Base-by-base conservation (phyloP, 2,329 filamentous ascomycete genomes). In the Cladophialophora bantiana region DNA sequence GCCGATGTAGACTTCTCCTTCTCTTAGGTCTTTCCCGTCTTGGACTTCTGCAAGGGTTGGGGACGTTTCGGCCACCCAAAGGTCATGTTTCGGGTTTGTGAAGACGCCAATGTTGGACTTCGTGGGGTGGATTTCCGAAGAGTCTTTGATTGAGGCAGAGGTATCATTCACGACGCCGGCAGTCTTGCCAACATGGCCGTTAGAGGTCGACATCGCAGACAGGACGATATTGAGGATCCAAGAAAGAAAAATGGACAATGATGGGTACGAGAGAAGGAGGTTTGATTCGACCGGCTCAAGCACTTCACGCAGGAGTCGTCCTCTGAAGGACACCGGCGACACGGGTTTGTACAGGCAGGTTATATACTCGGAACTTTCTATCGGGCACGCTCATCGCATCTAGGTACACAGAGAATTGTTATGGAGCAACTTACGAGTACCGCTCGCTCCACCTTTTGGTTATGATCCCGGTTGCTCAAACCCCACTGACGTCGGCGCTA, bases 81-180 rank as follows among this genome's bases (percentile, higher is more conserved):
- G 84, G 68, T 97, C 91, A 78, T 98, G 94, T 66, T 88, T 87
- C 18, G 94, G 93, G 82, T 98, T 97, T 60, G 94, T 98, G 85
- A 91, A 98, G 72, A 98, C 93, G 73, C 93, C 94, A 77, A 98
- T 96, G 82, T 98, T 98, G 57, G 66, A 61, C 34, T 71, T 71
- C 7, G 64, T 58, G 18, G 66, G 48, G 7, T 59, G 31, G 26
- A 60, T 42, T 13, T 61, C 65, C n/a, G 52, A 34, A 32, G 59
- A 36, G 57, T 32, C 50, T 20, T 32, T 65, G 53, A 15, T 35
- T 32, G 61, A 9, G 45, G 35, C 10, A 3, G 45, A 34, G 13
- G 31, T 35, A 9, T 34, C 59, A 52, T 53, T 61, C 12, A 7
- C 40, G n/a, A 48, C 48, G 45, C 26, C 26, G 32, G 48, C 45